Conservation (phyloP, 495 filamentous ascomycete genomes). For the Hypoxylon fragiforme region DNA sequence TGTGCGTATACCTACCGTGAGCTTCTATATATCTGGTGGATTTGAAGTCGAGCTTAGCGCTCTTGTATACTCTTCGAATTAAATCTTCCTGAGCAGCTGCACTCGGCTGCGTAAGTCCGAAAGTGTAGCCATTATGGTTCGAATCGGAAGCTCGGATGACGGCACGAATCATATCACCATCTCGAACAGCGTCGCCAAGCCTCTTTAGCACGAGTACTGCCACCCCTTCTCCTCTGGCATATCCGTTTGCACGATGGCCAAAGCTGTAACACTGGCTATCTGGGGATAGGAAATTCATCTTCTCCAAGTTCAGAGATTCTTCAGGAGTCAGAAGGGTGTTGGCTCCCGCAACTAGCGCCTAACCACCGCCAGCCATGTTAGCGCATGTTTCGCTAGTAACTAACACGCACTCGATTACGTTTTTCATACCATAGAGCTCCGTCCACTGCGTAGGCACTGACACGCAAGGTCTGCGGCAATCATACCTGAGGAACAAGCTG, state of each 20-base stretch:
- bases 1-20: conserved; percentile 49
- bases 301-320: conserved; percentile 24
- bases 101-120: conserved; percentile 57
- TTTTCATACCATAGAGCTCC: conserved; percentile 25
- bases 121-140: conserved; percentile 56
- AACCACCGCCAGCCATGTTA: no score
- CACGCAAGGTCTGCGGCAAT: conserved; percentile 67
- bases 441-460: conserved; percentile 65
- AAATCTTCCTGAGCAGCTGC: conserved; percentile 51
- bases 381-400: not conserved
- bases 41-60: conserved; percentile 45
- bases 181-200: conserved; percentile 48
- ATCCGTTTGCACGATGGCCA: conserved; percentile 61
- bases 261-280: conserved; percentile 56
- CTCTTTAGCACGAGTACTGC: conserved; percentile 57
- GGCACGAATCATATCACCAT: conserved; percentile 57
- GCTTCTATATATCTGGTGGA: conserved; percentile 52
- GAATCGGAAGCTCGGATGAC: conserved; percentile 57
- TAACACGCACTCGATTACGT: no score
- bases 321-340: conserved; percentile 37
- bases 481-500: conserved; percentile 70
- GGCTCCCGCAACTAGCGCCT: conserved; percentile 12
- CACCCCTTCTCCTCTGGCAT: conserved; percentile 62
- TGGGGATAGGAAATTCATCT: conserved; percentile 40
- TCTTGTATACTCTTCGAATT: conserved; percentile 51